These are phyloP conservation scores for Penicillium sp. DNA, from an alignment of 2,329 filamentous ascomycete genomes.

Conservation along the genomic window DNA sequence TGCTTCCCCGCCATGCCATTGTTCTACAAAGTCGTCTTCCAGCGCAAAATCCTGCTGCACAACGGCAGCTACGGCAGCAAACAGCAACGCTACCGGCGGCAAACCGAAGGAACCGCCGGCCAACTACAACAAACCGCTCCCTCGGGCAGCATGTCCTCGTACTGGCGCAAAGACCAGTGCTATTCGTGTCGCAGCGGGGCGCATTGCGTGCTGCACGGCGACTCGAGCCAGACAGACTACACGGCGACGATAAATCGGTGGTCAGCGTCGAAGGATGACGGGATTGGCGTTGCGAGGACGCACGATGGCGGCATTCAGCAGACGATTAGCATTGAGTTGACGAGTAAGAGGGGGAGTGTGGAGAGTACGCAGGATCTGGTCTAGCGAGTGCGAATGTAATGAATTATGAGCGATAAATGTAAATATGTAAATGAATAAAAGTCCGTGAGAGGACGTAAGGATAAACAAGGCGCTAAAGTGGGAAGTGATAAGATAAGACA, in stretches of 20 bases:
- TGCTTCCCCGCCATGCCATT: not conserved
- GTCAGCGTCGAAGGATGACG: not conserved
- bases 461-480: too few relatives aligned
- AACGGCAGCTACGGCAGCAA: not conserved
- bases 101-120: not conserved
- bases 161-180: not conserved
- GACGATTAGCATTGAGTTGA: not conserved
- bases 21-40: not conserved
- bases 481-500: too few relatives aligned
- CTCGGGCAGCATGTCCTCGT: not conserved
- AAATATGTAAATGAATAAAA: too few relatives aligned
- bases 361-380: not conserved
- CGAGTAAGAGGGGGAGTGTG: not conserved
- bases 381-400: not conserved
- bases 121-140: not conserved
- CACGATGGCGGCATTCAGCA: not conserved
- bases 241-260: slow-evolving; percentile 15
- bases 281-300: not conserved
- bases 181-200: not conserved
- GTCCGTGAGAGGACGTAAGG: too few relatives aligned
- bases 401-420: too few relatives aligned
- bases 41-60: not conserved
- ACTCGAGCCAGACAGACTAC: slow-evolving; percentile 21
- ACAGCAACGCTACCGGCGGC: not conserved
- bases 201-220: not conserved